Evolutionary conservation across 331 rosid genomes (phyloP), one percentile per base, ranked within the genome.

Genomic region (Erythrophleum ivorense): DNA sequence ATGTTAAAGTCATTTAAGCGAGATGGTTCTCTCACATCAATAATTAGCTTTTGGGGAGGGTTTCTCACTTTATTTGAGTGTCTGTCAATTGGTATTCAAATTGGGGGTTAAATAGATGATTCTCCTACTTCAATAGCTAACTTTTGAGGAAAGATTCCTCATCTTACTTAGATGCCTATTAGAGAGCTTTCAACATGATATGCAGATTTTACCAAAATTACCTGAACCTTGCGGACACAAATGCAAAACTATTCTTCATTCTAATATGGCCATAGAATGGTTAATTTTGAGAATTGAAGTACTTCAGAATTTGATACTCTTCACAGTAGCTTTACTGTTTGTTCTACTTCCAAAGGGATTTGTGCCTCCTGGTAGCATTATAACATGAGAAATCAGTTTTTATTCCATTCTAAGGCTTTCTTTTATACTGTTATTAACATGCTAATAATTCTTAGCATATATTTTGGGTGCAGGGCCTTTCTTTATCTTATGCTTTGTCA

Each of bases 191-290:
- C 53, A 80, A 79, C 68, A 84, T 88, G 83, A 79, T 11, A 15
- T 21, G 81, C 41, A 79, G 76, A 58, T 92, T 92, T 89, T 88
- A 88, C 82, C 85, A 73, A 7, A 85, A 60, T 58, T 92, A 84
- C 73, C 78, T 88, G 29, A 60, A 79, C 48, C 94, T 91, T 7
- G 84, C 87, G 24, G 90, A 92, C 76, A 70, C 85, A 46, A 94
- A 92, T 78, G 94, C 94, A 2, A 18, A 81, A 10, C 69, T 88
- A n/a, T 86, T 91, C 88, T 89, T 80, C 77, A 87, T 81, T 89
- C 91, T 7, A 89, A 87, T 83, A 89, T 79, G 38, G 73, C 91
- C 77, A 80, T 84, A 8, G 94, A 92, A 76, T 91, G 94, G 97
- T 69, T 92, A 21, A 40, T 84, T 52, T 33, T 91, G 77, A 89